Base-by-base conservation (phyloP, 192 early-diverging fungal species). In the Rhizophagus sp. region DNA sequence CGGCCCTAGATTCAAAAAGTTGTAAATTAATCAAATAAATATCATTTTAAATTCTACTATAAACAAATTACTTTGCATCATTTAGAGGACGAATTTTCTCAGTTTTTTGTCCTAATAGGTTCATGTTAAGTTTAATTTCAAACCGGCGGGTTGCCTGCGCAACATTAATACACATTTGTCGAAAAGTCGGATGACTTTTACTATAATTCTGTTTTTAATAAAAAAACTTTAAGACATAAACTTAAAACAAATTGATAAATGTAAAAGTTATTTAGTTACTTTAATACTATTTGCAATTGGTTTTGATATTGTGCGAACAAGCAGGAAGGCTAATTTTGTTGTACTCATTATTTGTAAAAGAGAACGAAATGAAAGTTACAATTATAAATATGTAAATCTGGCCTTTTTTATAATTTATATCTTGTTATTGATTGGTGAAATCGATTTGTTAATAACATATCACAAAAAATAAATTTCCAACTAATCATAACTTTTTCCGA, bases 101-200 rank as follows among this genome's bases (percentile, higher is more conserved):
- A 62, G 88, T 87, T 70, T 90, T 90, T 81, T 94, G 93, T 22
- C 93, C 92, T n/a, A 95, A 83, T 47, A 95, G 90, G 69, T 88
- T 88, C 93, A 95, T 94, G 81, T 94, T 94, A 80, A 93, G 88
- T 66, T 90, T 92, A 91, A 95, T 95, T 82, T 95, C 94, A n/a
- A 91, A 84, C n/a, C 90, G 85, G 69, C 94, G 93, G 2, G 92
- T 88, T 49, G 83, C 82, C 88, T 91, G 94, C 2, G 94, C 94
- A 3, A 95, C 87, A 72, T 88, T 88, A 75, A 95, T 95, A 81
- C 94, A 95, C 9, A 92, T 85, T 61, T 89, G 86, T 62, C 85
- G 87, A 82, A 95, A 95, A 22, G 75, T 79, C 39, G 85, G 84
- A 83, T 90, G 91, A 19, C 80, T 84, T 83, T 90, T 90, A 33